A percentile compares a stretch with the other conserved stretches of the same genome.
Evolutionary conservation across 179 eudicot genomes (phyloP).

Genomic region (Silene noctiflora): DNA sequence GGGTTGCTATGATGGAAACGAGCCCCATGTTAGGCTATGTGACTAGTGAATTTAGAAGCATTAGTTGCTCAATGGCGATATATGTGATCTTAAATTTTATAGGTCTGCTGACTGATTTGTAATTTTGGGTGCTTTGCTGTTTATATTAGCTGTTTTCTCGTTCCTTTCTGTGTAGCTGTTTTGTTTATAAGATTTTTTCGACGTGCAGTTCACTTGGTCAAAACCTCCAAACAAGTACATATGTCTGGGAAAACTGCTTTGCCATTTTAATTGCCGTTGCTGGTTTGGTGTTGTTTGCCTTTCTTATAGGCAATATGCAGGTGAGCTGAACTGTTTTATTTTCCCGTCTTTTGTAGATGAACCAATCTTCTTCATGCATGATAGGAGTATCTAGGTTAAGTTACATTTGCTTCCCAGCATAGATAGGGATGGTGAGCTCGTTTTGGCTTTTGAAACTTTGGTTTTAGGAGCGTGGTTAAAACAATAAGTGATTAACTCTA

Average conservation of each 20-base stretch:
- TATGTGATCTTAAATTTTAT: neutral
- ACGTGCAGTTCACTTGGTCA: conserved; percentile 92
- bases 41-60: neutral
- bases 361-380: neutral
- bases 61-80: neutral
- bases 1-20: neutral
- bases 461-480: too few species aligned
- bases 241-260: conserved; percentile 75
- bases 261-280: conserved; percentile 79
- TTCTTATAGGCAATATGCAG: conserved; percentile 99
- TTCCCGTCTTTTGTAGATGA: neutral
- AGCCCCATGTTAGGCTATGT: neutral
- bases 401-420: neutral
- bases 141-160: neutral
- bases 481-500: neutral
- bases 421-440: neutral
- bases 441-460: neutral
- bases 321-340: conserved; percentile 27
- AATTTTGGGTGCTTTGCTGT: neutral
- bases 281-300: conserved; percentile 87
- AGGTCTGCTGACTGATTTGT: too few species aligned
- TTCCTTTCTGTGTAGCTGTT: conserved; percentile 5
- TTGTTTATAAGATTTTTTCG: conserved; percentile 15
- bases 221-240: conserved; percentile 81
- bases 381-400: neutral